Base-by-base conservation (phyloP, 805 yeast species). In the Candida pseudofarinosa region DNA sequence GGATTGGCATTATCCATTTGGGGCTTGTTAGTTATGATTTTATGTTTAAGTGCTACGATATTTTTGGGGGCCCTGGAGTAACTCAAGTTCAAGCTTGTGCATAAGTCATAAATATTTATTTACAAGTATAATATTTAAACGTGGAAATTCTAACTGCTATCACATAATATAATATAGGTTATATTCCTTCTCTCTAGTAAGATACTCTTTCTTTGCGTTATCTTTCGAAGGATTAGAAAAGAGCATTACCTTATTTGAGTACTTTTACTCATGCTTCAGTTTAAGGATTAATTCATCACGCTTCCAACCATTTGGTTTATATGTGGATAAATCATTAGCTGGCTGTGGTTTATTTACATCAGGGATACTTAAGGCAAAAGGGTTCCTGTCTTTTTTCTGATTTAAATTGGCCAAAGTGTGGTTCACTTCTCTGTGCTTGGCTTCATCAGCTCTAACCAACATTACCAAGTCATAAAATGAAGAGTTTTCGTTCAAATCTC, bases 341-440 rank as follows among this genome's bases (percentile, higher is more conserved):
- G 76, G 76, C 49, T 71, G 76, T 8, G 65, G 66, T 40, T 56
- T 47, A 15, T 54, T 55, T 12, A 44, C 38, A 16, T 71, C 61
- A 26, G 68, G 61, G 37, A 77, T 55, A 32, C 77, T 43, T 51
- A 67, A 53, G 4, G 73, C 88, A 59, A 79, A 84, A 12, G 90
- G 90, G 55, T 84, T 84, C 53, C 88, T 71, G 56, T 84, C 88
- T 1, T 37, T 40, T 23, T 61, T 59, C 48, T 70, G 79, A 41
- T 69, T 58, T 51, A 83, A 70, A 53, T 83, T 83, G 12, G 86
- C 89, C 54, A 83, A 73, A 0, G 89, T 84, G 54, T 83, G 90
- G 62, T 83, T 84, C 20, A 84, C 89, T 55, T 84, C 90, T 60
- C 90, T 73, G 56, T 83, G 89, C 58, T 83, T 83, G 33, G 88